A percentile compares a stretch with the other conserved stretches of the same genome.
Conservation (phyloP, 768 basidiomycete species). For the Zangia roseola region DNA sequence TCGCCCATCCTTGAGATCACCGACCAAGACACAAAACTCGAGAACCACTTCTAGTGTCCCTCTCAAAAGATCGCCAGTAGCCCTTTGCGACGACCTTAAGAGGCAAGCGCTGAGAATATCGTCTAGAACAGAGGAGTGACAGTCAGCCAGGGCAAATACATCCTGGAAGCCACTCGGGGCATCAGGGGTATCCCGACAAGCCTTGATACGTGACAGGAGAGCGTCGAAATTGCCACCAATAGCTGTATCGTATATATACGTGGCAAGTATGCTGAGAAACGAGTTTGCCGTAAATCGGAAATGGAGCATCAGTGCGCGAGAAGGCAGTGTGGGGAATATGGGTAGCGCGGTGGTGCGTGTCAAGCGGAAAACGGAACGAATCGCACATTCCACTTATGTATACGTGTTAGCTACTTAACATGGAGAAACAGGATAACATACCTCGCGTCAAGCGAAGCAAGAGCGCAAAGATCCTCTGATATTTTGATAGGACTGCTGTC, state of each 20-base stretch:
- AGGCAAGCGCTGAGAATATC: conserved; percentile 76
- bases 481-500: conserved; percentile 72
- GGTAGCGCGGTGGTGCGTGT: conserved; percentile 41
- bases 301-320: conserved; percentile 55
- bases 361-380: conserved; percentile 65
- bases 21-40: conserved; percentile 63
- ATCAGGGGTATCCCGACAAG: conserved; percentile 23
- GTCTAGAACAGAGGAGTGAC: conserved; percentile 69
- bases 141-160: conserved; percentile 66
- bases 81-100: conserved; percentile 63
- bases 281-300: conserved; percentile 74
- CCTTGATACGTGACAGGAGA: conserved; percentile 50
- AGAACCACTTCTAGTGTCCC: conserved; percentile 63
- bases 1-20: conserved; percentile 53
- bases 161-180: conserved; percentile 49
- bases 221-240: conserved; percentile 75
- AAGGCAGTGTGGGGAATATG: conserved; percentile 59
- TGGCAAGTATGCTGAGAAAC: conserved; percentile 64
- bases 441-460: conserved; percentile 79
- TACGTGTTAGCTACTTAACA: conserved; percentile 2
- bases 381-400: conserved; percentile 63
- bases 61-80: conserved; percentile 62
- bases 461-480: conserved; percentile 80
- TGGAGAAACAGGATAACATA: conserved; percentile 27
- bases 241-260: conserved; percentile 78